Evolutionary conservation across 2,329 filamentous ascomycete genomes (phyloP).

Genomic region (Rhinocladiella mackenziei): DNA sequence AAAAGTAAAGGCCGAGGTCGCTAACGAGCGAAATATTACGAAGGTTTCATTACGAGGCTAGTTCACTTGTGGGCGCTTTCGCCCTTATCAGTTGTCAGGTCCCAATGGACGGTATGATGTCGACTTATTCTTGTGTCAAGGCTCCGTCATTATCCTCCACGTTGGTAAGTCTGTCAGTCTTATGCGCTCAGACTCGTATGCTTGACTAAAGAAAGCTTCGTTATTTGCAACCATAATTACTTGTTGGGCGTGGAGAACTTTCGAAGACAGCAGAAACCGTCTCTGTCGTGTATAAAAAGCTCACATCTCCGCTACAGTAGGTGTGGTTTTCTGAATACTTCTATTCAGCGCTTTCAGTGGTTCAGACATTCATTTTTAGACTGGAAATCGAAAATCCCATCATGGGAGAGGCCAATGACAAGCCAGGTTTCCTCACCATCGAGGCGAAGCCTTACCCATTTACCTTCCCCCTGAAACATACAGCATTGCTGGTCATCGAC

Average conservation of each 20-base stretch:
- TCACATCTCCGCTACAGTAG: constrained; percentile 6
- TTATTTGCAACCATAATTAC: not conserved
- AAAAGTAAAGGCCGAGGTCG: not conserved
- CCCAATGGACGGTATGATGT: too few relatives aligned
- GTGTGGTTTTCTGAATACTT: too few relatives aligned
- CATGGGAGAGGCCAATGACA: constrained; percentile 31
- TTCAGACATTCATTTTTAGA: too few relatives aligned
- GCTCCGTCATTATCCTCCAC: not conserved
- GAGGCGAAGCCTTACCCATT: constrained; percentile 57
- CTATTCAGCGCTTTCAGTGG: not conserved
- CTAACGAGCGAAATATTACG: constrained; percentile 16
- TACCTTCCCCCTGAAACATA: constrained; percentile 44
- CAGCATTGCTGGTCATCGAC: constrained; percentile 50
- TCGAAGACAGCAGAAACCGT: too few relatives aligned
- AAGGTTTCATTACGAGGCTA: constrained; percentile 5
- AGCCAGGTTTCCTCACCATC: constrained; percentile 76
- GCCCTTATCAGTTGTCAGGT: constrained; percentile 16
- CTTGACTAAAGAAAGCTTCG: constrained; percentile 12
- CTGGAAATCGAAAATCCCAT: too few relatives aligned
- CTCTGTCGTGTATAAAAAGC: constrained; percentile 3
- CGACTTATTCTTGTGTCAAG: too few relatives aligned
- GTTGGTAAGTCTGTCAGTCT: not conserved
- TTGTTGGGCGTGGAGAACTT: not conserved
- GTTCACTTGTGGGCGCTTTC: constrained; percentile 2
- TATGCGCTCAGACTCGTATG: constrained; percentile 1